Percentiles rank a stretch among this genome's conserved stretches.
These are phyloP conservation scores for Pseudocercospora musae DNA, from an alignment of 2,329 filamentous ascomycete species.

Conservation along the genomic window DNA sequence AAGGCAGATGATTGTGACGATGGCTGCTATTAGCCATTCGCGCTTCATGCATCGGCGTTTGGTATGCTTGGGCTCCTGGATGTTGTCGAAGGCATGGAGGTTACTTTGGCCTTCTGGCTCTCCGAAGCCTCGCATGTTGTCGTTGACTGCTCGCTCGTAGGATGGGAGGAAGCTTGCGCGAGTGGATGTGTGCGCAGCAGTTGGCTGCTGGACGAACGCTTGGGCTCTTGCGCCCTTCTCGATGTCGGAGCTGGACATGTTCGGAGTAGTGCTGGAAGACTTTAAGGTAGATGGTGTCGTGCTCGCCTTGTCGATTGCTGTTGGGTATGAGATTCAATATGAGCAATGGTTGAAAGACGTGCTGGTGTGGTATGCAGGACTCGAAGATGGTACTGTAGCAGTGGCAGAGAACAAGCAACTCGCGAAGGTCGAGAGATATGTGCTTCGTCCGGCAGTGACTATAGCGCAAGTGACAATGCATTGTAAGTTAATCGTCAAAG, in stretches of 20 bases:
- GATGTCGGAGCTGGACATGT: slow-evolving; percentile 9
- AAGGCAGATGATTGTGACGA: slow-evolving; percentile 4
- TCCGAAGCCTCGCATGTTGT: slow-evolving; percentile 10
- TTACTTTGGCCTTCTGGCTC: slow-evolving; percentile 7
- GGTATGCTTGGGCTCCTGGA: slow-evolving; percentile 8
- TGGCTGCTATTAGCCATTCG: slow-evolving; percentile 10
- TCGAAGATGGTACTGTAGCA: not conserved
- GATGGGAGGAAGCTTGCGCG: slow-evolving; percentile 7
- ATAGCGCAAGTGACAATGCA: slow-evolving; percentile 2
- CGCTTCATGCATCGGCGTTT: slow-evolving; percentile 13
- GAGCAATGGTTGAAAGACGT: not conserved
- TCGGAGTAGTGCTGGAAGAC: not conserved
- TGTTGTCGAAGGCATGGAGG: slow-evolving; percentile 7
- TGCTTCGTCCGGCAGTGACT: not conserved
- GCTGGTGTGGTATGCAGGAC: not conserved
- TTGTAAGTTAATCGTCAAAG: not conserved
- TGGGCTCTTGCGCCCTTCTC: slow-evolving; percentile 6
- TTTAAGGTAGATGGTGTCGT: not conserved
- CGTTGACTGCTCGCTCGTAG: slow-evolving; percentile 14
- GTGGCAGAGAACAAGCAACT: not conserved
- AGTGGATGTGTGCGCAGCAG: not conserved
- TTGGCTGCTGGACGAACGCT: slow-evolving; percentile 1
- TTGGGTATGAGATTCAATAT: not conserved
- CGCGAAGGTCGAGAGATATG: not conserved
- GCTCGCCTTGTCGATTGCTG: slow-evolving; percentile 1